A percentile compares a stretch with the other conserved stretches of the same genome.
These are phyloP conservation scores for Lodderomyces parapsilosis DNA, from an alignment of 1,139 yeast species.

Conservation along the genomic window DNA sequence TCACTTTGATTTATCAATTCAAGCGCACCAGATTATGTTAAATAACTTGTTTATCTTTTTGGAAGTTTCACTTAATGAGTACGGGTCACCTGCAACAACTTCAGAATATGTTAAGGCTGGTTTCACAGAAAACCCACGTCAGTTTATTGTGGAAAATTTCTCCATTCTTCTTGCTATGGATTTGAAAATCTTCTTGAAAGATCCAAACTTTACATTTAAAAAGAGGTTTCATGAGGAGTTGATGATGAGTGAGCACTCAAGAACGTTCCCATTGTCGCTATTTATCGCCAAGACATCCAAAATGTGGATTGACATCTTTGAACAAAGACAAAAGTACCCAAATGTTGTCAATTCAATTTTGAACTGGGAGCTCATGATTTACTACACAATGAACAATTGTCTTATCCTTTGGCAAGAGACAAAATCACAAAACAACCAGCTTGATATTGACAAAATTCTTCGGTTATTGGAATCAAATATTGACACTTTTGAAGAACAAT, in stretches of 20 bases:
- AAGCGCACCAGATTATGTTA: constrained; percentile 43
- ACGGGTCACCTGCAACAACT: constrained; percentile 45
- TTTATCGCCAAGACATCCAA: constrained; percentile 38
- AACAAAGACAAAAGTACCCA: constrained; percentile 31
- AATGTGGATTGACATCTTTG: constrained; percentile 42
- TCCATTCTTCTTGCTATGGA: constrained; percentile 47
- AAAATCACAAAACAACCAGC: constrained; percentile 45
- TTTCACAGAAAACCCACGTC: constrained; percentile 44
- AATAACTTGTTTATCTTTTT: constrained; percentile 40
- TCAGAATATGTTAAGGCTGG: constrained; percentile 50
- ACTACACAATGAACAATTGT: constrained; percentile 54
- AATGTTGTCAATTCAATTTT: constrained; percentile 45
- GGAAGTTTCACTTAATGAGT: constrained; percentile 44
- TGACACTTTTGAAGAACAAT: constrained; percentile 29
- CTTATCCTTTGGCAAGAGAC: constrained; percentile 71
- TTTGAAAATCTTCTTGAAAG: constrained; percentile 50
- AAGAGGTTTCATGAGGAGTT: constrained; percentile 60
- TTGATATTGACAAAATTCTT: constrained; percentile 51
- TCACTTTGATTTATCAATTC: constrained; percentile 38
- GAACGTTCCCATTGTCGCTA: constrained; percentile 43
- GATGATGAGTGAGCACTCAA: constrained; percentile 45
- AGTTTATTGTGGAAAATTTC: constrained; percentile 43
- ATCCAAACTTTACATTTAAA: constrained; percentile 56
- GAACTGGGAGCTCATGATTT: constrained; percentile 57
- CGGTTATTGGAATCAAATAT: constrained; percentile 36